Evolutionary conservation across 495 filamentous ascomycete species (phyloP).

Genomic region (Neurospora cerealis): DNA sequence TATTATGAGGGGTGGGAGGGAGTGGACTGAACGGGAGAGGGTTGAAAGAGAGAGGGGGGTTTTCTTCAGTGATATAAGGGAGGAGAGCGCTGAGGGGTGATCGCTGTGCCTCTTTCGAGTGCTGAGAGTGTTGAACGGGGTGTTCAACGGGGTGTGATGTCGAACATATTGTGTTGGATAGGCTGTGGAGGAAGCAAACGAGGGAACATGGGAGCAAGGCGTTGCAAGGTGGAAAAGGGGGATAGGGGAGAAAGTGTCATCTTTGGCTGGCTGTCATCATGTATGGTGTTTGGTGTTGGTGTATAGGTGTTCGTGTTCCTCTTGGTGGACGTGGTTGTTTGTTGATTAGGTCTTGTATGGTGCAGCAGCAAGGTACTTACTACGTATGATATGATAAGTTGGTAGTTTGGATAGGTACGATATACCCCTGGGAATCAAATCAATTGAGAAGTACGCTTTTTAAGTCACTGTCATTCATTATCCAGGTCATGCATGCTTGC

Average conservation of each 20-base stretch:
- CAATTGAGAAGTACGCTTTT: too few relatives aligned
- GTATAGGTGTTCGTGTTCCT: not conserved
- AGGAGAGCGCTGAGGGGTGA: conserved; percentile 17
- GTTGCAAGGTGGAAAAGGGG: not conserved
- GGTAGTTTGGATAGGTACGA: too few relatives aligned
- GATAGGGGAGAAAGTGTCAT: not conserved
- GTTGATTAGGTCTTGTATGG: too few relatives aligned
- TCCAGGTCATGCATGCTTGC: too few relatives aligned
- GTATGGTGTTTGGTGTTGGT: not conserved
- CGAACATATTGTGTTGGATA: not conserved
- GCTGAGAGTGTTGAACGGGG: too few relatives aligned
- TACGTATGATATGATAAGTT: too few relatives aligned
- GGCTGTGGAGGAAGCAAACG: not conserved
- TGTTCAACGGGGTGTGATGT: not conserved
- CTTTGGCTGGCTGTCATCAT: not conserved
- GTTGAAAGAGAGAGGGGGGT: conserved; percentile 10
- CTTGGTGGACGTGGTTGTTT: not conserved
- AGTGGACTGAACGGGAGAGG: not conserved
- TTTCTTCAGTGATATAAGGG: conserved; percentile 19
- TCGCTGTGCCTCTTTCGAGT: not conserved
- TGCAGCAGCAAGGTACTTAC: too few relatives aligned
- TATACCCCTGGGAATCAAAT: too few relatives aligned
- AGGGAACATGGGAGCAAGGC: not conserved
- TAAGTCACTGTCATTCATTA: too few relatives aligned
- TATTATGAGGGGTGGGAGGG: not conserved